Evolutionary conservation across 805 yeast species (phyloP).

Genomic region (Spathaspora gorwiae): DNA sequence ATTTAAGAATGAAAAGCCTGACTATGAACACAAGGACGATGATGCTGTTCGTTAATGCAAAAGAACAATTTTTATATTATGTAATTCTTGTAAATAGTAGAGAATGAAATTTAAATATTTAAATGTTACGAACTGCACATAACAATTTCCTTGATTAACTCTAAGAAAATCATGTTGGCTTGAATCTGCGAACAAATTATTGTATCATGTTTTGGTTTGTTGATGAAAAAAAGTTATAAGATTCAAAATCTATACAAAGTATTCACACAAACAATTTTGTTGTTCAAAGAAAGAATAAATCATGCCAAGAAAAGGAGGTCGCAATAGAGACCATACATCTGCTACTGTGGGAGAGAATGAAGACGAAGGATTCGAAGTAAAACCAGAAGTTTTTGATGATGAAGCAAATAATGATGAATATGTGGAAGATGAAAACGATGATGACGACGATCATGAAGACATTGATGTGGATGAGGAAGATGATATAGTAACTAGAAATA

Average conservation of each 20-base stretch:
- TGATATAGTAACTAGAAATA: not conserved
- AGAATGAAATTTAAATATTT: conserved; percentile 2
- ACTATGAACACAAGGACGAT: conserved; percentile 23
- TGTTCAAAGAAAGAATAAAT: not conserved
- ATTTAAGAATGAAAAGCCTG: conserved; percentile 31
- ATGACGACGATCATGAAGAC: conserved; percentile 8
- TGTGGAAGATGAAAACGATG: conserved; percentile 9
- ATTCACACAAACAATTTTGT: too few species aligned
- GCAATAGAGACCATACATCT: not conserved
- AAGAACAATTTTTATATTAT: not conserved
- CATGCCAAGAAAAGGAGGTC: conserved; percentile 3
- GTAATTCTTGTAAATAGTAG: not conserved
- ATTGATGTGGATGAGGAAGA: conserved; percentile 22
- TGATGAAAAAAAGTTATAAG: too few species aligned
- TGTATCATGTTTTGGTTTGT: too few species aligned
- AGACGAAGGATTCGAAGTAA: conserved; percentile 11
- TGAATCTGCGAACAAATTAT: not conserved
- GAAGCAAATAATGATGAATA: conserved; percentile 14
- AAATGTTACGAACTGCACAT: not conserved
- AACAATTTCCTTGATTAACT: not conserved
- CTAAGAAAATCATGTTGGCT: too few species aligned
- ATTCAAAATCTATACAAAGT: too few species aligned
- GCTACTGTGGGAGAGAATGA: conserved; percentile 1
- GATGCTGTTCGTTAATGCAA: conserved; percentile 3
- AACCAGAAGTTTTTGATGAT: conserved; percentile 13